A percentile compares a stretch with the other conserved stretches of the same genome.
phyloP scores from a whole-genome alignment of 2,329 filamentous ascomycete genomes.

The Xylariales sp. region DNA sequence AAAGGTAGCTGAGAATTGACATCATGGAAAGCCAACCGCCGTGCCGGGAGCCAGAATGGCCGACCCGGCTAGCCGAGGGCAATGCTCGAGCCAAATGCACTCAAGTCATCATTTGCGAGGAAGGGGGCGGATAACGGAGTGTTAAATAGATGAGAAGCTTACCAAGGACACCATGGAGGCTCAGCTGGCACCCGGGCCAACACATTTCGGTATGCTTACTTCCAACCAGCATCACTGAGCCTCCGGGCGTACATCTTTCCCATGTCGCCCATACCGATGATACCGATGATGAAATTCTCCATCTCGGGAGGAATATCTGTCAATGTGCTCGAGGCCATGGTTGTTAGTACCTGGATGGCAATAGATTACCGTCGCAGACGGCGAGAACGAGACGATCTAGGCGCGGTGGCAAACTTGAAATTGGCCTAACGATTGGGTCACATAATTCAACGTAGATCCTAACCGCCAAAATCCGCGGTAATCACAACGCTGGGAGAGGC shows the following conservation, averaged over 20 bases:
- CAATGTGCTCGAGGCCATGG: constrained; percentile 26
- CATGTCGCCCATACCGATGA: constrained; percentile 99
- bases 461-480: background rate
- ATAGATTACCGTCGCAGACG: background rate
- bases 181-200: constrained; percentile 23
- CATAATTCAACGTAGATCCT: constrained; percentile 36
- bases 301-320: constrained; percentile 56
- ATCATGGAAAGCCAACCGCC: constrained; percentile 86
- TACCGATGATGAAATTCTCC: constrained; percentile 83
- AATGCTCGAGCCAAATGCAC: constrained; percentile 99
- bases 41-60: constrained; percentile 79
- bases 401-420: constrained; percentile 25
- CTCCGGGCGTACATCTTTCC: constrained; percentile 96
- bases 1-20: constrained; percentile 99
- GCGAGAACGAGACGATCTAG: background rate
- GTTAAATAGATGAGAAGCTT: constrained; percentile 46
- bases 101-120: constrained; percentile 94
- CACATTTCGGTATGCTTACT: constrained; percentile 68
- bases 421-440: constrained; percentile 34
- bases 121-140: constrained; percentile 27
- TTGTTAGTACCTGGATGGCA: background rate
- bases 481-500: background rate
- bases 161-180: constrained; percentile 51
- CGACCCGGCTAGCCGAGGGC: constrained; percentile 68
- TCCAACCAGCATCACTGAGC: constrained; percentile 94